Percentiles rank a stretch among this genome's conserved stretches.
phyloP scores from a whole-genome alignment of 805 yeast species.

The Isabelozyma rhagii region DNA sequence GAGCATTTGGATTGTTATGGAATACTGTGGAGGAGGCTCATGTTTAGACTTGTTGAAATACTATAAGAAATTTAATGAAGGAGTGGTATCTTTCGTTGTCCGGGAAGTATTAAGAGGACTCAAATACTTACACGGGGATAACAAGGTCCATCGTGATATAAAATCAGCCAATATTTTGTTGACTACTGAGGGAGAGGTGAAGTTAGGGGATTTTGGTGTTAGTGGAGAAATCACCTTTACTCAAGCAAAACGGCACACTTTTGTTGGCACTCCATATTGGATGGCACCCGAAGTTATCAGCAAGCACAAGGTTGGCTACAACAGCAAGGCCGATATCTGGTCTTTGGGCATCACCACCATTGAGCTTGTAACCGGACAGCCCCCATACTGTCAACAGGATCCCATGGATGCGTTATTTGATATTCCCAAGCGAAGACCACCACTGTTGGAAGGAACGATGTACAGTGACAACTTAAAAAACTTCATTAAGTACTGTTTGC shows the following conservation, averaged over 20 bases:
- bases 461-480: constrained; percentile 55
- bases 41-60: constrained; percentile 70
- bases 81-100: constrained; percentile 57
- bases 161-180: constrained; percentile 86
- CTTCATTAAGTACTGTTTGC: constrained; percentile 64
- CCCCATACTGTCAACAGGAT: constrained; percentile 71
- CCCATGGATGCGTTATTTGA: constrained; percentile 75
- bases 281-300: constrained; percentile 97
- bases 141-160: constrained; percentile 83
- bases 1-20: constrained; percentile 88
- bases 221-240: constrained; percentile 72
- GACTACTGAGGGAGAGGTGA: constrained; percentile 65
- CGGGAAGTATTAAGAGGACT: constrained; percentile 68
- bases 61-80: constrained; percentile 55
- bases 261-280: constrained; percentile 97
- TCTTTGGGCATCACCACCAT: constrained; percentile 89
- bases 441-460: constrained; percentile 44
- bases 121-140: constrained; percentile 68
- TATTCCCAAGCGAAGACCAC: constrained; percentile 67
- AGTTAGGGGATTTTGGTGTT: constrained; percentile 92
- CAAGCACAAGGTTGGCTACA: constrained; percentile 54
- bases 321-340: constrained; percentile 93
- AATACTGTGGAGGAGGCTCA: constrained; percentile 93
- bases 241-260: constrained; percentile 56
- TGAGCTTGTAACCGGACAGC: constrained; percentile 78